A percentile compares a stretch with the other conserved stretches of the same genome.
Conservation (phyloP, 73 alveolate species). For the Stentor coeruleus region DNA sequence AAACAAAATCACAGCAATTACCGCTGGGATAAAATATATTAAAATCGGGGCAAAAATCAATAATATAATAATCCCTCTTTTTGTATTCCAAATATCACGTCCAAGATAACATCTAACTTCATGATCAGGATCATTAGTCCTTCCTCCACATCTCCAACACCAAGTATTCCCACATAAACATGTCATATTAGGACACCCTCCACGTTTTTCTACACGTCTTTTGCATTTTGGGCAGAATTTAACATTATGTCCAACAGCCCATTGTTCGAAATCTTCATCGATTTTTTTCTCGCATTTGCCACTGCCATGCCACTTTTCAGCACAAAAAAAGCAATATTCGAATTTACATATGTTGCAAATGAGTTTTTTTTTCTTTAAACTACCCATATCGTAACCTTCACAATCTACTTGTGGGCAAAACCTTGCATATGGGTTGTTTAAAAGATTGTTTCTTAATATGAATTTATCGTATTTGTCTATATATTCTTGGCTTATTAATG, state of each 20-base stretch:
- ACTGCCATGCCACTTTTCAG: conserved; percentile 7
- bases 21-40: background rate
- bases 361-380: background rate
- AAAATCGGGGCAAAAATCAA: background rate
- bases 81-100: background rate
- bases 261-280: background rate
- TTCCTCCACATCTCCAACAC: background rate
- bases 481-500: background rate
- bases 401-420: background rate
- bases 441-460: background rate
- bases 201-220: background rate
- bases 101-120: background rate
- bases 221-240: background rate
- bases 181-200: conserved; percentile 4
- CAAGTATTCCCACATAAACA: background rate
- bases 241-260: background rate
- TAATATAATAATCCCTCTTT: background rate
- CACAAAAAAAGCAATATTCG: background rate
- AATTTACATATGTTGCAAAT: background rate
- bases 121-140: background rate
- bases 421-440: background rate
- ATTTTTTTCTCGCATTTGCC: background rate
- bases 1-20: background rate
- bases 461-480: background rate
- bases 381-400: background rate